Conservation (phyloP, 2,329 filamentous ascomycete species). For the Plenodomus tracheiphilus region DNA sequence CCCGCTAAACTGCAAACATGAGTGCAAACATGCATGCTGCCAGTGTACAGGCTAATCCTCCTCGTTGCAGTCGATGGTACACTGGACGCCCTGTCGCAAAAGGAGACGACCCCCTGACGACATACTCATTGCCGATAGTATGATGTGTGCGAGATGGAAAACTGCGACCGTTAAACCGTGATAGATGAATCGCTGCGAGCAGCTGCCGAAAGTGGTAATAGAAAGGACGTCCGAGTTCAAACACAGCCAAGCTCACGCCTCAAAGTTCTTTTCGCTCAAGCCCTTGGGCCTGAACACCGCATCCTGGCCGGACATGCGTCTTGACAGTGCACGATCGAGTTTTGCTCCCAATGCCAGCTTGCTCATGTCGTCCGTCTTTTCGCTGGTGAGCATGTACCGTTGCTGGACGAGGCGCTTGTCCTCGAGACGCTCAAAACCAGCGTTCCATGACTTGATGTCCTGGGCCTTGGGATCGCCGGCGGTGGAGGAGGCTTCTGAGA, state of each 20-base stretch:
- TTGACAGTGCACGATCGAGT: conserved; percentile 81
- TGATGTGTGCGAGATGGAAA: not conserved
- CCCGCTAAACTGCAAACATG: not conserved
- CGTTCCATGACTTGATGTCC: conserved; percentile 75
- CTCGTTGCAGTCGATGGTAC: not conserved
- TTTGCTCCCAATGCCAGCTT: conserved; percentile 90
- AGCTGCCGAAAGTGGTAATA: not conserved
- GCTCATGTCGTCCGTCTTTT: conserved; percentile 80
- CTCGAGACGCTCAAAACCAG: conserved; percentile 82
- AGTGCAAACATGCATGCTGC: not conserved
- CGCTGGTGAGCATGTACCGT: conserved; percentile 75
- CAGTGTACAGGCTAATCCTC: not conserved
- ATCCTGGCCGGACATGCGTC: conserved; percentile 86
- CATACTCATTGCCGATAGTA: not conserved
- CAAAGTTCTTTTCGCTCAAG: conserved; percentile 42
- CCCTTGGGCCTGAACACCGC: conserved; percentile 72
- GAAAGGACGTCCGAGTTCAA: not conserved
- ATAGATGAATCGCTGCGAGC: not conserved
- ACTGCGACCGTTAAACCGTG: conserved; percentile 1
- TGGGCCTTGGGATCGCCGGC: conserved; percentile 55
- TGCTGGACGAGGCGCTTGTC: conserved; percentile 84
- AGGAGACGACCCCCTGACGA: not conserved
- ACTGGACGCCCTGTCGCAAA: not conserved
- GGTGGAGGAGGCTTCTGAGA: conserved; percentile 41
- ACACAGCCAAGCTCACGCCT: conserved; percentile 20